Evolutionary conservation across 768 basidiomycete species (phyloP).

Genomic region (Hemileccinum impolitum): DNA sequence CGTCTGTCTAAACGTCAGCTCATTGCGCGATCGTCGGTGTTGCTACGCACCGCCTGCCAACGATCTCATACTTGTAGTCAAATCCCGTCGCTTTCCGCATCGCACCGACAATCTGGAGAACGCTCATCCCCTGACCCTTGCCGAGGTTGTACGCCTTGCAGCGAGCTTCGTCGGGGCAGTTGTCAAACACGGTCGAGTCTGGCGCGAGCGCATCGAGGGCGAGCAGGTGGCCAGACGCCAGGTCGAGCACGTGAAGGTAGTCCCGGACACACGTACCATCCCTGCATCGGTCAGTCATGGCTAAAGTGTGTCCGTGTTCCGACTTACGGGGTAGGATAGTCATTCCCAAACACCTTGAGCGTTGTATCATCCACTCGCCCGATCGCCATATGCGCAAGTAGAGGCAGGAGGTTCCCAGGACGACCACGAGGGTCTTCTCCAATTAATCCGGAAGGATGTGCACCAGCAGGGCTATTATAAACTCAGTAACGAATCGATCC

Average conservation of each 20-base stretch:
- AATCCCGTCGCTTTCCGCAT: conserved; percentile 91
- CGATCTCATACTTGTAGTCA: conserved; percentile 84
- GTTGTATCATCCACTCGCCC: conserved; percentile 73
- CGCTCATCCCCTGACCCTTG: conserved; percentile 87
- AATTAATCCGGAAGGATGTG: conserved; percentile 91
- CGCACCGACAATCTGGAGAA: conserved; percentile 90
- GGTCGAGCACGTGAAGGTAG: conserved; percentile 89
- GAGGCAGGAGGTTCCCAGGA: conserved; percentile 90
- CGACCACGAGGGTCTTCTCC: conserved; percentile 97
- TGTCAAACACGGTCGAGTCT: conserved; percentile 54
- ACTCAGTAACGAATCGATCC: neutral
- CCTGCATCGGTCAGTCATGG: conserved; percentile 34
- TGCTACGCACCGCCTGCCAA: conserved; percentile 76
- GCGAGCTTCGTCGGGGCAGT: conserved; percentile 49
- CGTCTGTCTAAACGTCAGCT: conserved; percentile 45
- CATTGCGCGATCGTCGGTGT: neutral
- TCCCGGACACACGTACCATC: conserved; percentile 99
- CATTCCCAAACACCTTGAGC: conserved; percentile 89
- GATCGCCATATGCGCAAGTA: conserved; percentile 92
- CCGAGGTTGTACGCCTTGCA: conserved; percentile 98
- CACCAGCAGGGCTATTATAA: conserved; percentile 82
- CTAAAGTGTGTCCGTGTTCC: no score
- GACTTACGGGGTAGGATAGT: conserved; percentile 89
- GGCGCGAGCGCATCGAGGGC: conserved; percentile 80
- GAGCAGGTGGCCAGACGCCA: conserved; percentile 90